These are phyloP conservation scores for Euphorbia lathyris DNA, from an alignment of 345 rosid genomes.

Conservation along the genomic window DNA sequence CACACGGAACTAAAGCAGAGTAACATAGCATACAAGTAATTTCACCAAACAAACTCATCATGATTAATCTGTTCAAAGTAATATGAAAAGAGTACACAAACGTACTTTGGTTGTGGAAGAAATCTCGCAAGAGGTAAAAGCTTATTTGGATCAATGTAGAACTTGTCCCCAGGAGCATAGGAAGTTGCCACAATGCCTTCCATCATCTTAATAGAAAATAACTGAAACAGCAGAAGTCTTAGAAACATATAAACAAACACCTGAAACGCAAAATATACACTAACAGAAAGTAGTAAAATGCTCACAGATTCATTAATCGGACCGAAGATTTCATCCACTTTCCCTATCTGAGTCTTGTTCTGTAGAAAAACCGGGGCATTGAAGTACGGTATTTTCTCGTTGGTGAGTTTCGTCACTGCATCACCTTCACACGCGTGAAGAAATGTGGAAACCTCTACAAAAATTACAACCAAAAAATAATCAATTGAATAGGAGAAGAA, in stretches of 20 bases:
- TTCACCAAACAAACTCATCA: background rate
- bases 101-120: constrained; percentile 92
- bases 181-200: constrained; percentile 94
- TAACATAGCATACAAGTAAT: background rate
- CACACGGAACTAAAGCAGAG: no score
- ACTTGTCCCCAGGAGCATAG: constrained; percentile 67
- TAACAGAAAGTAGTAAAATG: background rate
- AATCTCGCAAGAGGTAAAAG: constrained; percentile 86
- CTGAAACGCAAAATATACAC: background rate
- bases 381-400: constrained; percentile 79
- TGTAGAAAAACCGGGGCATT: constrained; percentile 81
- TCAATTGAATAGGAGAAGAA: background rate
- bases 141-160: constrained; percentile 75
- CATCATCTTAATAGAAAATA: constrained; percentile 88
- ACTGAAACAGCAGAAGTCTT: constrained; percentile 23
- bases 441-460: constrained; percentile 71
- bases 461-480: background rate
- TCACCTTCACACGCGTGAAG: constrained; percentile 96
- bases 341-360: constrained; percentile 92
- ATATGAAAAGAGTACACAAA: constrained; percentile 6
- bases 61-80: background rate
- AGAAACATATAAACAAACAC: background rate
- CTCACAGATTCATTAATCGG: constrained; percentile 93
- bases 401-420: constrained; percentile 79
- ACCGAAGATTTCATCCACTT: constrained; percentile 95